Base-by-base conservation (phyloP, 805 yeast species). In the Cyberlindnera xylosilytica region DNA sequence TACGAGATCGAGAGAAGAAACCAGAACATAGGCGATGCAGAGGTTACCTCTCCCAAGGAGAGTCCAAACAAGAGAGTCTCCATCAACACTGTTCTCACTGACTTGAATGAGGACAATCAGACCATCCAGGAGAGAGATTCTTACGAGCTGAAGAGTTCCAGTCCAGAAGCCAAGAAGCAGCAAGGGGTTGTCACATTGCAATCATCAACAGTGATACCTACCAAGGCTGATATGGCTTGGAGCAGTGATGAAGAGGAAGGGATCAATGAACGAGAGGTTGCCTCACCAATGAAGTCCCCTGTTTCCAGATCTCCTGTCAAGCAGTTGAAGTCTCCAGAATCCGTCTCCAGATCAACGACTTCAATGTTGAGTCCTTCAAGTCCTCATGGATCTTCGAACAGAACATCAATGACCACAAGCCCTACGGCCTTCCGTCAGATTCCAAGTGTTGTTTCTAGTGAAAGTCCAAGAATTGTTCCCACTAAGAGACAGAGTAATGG, bases 221-320 rank as follows among this genome's bases (percentile, higher is more conserved):
- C 83, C 20, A 87, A 85, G 60, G 87, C 96, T 1, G 79, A 83
- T 33, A 71, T 91, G 59, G 81, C 90, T 4, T 93, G 96, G 89
- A 83, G 91, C 13, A 83, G 89, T 41, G 95, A 84, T 51, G 95
- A 84, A 47, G 93, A 83, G 36, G 87, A 78, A 3, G 76, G 70
- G n/a, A n/a, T n/a, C n/a, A n/a, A n/a, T n/a, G n/a, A n/a, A n/a
- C n/a, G n/a, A n/a, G n/a, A n/a, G n/a, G n/a, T n/a, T n/a, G n/a
- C n/a, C n/a, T 19, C 34, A 4, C 34, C 34, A 31, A 17, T 33
- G 10, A 20, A 38, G 15, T 26, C 31, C 2, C 34, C 33, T 8
- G 13, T 8, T 8, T 18, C 29, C 9, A 12, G 13, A 19, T 28
- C 39, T n/a, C 33, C 39, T 4, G 33, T 5, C 6, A 27, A 36